Conservation (phyloP, 2,329 filamentous ascomycete species). For the Westerdykella aurantiaca region DNA sequence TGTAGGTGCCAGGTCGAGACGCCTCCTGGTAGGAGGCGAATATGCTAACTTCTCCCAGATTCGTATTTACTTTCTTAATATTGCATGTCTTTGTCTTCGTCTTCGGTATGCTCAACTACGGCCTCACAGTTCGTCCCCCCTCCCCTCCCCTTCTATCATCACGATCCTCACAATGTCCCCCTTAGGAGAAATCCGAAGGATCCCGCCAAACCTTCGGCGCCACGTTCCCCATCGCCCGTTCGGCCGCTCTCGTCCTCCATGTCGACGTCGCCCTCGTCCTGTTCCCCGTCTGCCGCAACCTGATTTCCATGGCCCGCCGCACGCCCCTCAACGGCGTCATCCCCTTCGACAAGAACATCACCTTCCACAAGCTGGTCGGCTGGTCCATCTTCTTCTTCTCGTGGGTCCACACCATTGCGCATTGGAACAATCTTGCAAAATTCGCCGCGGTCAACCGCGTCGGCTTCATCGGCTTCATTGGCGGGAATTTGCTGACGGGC, state of each 20-base stretch:
- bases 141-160: neutral
- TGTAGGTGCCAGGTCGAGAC: conserved; percentile 50
- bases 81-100: conserved; percentile 71
- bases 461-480: conserved; percentile 70
- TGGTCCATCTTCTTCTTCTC: conserved; percentile 89
- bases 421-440: conserved; percentile 82
- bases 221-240: conserved; percentile 70
- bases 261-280: conserved; percentile 75
- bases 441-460: conserved; percentile 69
- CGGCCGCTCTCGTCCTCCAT: conserved; percentile 71
- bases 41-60: conserved; percentile 47
- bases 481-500: conserved; percentile 71
- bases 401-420: conserved; percentile 78
- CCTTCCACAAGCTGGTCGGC: conserved; percentile 76
- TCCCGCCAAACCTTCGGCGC: conserved; percentile 65
- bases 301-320: conserved; percentile 74
- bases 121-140: conserved; percentile 52
- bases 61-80: conserved; percentile 69
- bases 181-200: conserved; percentile 56
- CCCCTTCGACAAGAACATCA: conserved; percentile 85
- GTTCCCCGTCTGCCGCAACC: conserved; percentile 75
- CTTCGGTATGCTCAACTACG: conserved; percentile 75
- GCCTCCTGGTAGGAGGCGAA: neutral
- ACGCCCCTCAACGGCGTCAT: conserved; percentile 81
- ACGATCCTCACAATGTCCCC: conserved; percentile 6